Evolutionary conservation across 495 filamentous ascomycete species (phyloP), one percentile per base, ranked within the genome.

Genomic region (Pseudevernia furfuracea): DNA sequence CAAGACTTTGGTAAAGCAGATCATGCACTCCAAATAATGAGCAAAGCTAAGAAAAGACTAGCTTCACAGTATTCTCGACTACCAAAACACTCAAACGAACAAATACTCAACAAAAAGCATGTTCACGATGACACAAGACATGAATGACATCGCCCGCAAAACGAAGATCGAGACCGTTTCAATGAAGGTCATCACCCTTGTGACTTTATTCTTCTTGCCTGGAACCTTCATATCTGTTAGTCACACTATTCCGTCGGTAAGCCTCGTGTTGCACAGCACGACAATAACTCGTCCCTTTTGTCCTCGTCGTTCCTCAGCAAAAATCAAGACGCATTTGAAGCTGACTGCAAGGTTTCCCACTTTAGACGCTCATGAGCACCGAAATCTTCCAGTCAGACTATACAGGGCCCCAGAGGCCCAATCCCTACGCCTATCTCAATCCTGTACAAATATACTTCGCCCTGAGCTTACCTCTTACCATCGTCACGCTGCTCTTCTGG

Each of bases 151-250:
- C 49, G 75, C 75, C 30, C 39, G 66, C 23, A 71, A 76, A 62
- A 76, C 76, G 11, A 74, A 76, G 62, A 68, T 69, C 32, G 75
- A 78, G 63, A 77, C 76, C 1, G 67, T 74, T 3, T 77, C 75
- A n/a, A 78, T 78, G 74, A 71, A 74, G 37, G 66, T 75, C 60
- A 78, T 78, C 53, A 76, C 76, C 0, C 66, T 78, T 15, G 73
- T 78, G 3, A 78, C 76, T 5, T 59, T 78, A 19, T 72, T 78
- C 61, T 78, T 78, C 66, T 62, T 78, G 14, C 75, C 76, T 17
- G 75, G 74, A 11, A 78, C 75, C 8, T 78, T 78, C 57, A 67
- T 78, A 38, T 69, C 75, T 21, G 75, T 78, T 74, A 64, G 73
- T 64, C 39, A 21, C 10, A 11, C 8, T 59, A 17, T 37, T 60